Percentiles rank a stretch among this genome's conserved stretches.
Conservation (phyloP, 2,329 filamentous ascomycete species). For the Pseudogymnoascus sp. region DNA sequence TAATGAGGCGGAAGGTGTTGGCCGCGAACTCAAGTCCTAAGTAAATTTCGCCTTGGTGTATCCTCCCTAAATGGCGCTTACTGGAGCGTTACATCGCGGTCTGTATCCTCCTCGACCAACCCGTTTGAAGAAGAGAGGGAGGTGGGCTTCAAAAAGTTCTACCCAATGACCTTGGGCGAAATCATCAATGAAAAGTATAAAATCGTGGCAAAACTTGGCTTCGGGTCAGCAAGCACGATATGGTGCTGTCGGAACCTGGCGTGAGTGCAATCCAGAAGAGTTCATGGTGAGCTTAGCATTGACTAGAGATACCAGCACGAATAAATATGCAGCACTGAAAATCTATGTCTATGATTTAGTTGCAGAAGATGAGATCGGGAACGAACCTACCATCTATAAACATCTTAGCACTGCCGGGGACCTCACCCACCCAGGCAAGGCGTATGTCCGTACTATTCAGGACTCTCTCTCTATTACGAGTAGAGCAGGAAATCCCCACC, state of each 20-base stretch:
- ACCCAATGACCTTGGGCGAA: conserved; percentile 20
- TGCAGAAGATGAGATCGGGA: conserved; percentile 20
- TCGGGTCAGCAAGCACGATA: conserved; percentile 34
- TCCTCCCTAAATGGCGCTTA: conserved; percentile 14
- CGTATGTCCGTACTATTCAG: conserved; percentile 13
- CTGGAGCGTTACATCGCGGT: conserved; percentile 14
- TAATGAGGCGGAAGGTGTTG: not conserved
- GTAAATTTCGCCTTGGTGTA: conserved; percentile 17
- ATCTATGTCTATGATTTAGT: conserved; percentile 19
- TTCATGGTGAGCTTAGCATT: conserved; percentile 15
- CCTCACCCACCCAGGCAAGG: conserved; percentile 18
- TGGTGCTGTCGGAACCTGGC: conserved; percentile 35
- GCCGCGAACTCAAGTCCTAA: conserved; percentile 17
- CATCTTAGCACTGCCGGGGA: conserved; percentile 17
- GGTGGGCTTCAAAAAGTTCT: conserved; percentile 19
- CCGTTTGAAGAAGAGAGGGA: conserved; percentile 21
- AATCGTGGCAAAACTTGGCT: conserved; percentile 35
- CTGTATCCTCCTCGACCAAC: conserved; percentile 14
- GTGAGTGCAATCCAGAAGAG: conserved; percentile 15
- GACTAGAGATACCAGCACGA: conserved; percentile 19
- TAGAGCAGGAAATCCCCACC: conserved; percentile 18
- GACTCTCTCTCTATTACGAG: conserved; percentile 20
- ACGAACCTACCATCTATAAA: conserved; percentile 20
- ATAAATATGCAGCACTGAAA: conserved; percentile 21
- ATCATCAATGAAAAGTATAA: conserved; percentile 28